A percentile compares a stretch with the other conserved stretches of the same genome.
These are phyloP conservation scores for Medicago arabica DNA, from an alignment of 306 rosid genomes.

Conservation along the genomic window DNA sequence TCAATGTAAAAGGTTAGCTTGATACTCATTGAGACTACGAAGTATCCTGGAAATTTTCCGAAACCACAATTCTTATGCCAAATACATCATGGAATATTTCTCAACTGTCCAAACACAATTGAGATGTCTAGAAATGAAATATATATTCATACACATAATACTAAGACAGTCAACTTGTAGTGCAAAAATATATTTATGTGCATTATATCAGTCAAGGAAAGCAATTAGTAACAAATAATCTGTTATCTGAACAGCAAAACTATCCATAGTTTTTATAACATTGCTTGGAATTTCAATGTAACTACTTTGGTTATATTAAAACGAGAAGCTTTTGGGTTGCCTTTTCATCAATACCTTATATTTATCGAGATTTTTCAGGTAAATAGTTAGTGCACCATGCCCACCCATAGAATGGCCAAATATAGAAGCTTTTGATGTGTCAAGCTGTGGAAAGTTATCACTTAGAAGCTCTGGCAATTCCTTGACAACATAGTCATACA, in stretches of 20 bases:
- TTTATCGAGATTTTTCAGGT: slow-evolving; percentile 80
- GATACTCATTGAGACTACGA: not conserved
- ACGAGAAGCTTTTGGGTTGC: slow-evolving; percentile 10
- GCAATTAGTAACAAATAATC: slow-evolving; percentile 5
- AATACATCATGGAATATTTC: slow-evolving; percentile 12
- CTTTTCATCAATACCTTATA: slow-evolving; percentile 62
- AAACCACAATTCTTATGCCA: slow-evolving; percentile 18
- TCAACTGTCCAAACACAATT: not conserved
- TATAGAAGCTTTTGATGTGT: slow-evolving; percentile 79
- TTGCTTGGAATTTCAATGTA: slow-evolving; percentile 4
- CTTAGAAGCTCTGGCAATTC: slow-evolving; percentile 81
- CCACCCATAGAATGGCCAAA: slow-evolving; percentile 99
- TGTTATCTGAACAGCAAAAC: slow-evolving; percentile 22
- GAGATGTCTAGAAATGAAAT: slow-evolving; percentile 18
- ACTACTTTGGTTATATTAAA: not conserved
- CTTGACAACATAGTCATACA: slow-evolving; percentile 94
- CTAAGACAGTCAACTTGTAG: not conserved
- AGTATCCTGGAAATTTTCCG: not conserved
- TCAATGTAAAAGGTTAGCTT: not conserved
- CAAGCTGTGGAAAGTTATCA: slow-evolving; percentile 81
- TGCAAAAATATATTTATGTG: slow-evolving; percentile 6
- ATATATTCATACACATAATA: slow-evolving; percentile 8
- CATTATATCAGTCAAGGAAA: slow-evolving; percentile 3
- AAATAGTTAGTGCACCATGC: slow-evolving; percentile 91
- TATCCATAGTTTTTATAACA: slow-evolving; percentile 14